phyloP scores from a whole-genome alignment of 768 basidiomycete species.

The Phylloporus arenicola region DNA sequence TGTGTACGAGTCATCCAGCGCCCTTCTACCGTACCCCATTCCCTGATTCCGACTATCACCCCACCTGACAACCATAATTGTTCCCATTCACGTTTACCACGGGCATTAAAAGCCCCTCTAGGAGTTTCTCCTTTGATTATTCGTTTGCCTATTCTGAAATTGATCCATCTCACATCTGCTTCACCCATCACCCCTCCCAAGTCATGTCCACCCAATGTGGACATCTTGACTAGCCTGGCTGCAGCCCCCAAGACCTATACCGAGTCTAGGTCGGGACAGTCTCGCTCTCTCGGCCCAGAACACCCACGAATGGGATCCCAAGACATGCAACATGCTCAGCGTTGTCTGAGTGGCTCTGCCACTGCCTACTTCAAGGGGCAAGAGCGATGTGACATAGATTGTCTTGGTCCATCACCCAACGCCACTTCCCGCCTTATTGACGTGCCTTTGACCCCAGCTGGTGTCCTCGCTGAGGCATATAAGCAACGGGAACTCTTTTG shows the following conservation, averaged over 20 bases:
- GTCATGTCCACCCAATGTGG: slow-evolving; percentile 22
- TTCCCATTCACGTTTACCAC: slow-evolving; percentile 17
- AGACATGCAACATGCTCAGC: slow-evolving; percentile 29
- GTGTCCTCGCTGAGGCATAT: slow-evolving; percentile 44
- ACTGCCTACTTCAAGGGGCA: slow-evolving; percentile 16
- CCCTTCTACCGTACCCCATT: too few relatives aligned
- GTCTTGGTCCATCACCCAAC: too few relatives aligned
- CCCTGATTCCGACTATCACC: too few relatives aligned
- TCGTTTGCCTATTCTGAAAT: neutral
- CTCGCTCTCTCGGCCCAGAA: slow-evolving; percentile 7
- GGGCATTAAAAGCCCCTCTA: slow-evolving; percentile 34
- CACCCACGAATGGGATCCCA: slow-evolving; percentile 11
- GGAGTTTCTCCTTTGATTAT: slow-evolving; percentile 20
- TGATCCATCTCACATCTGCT: slow-evolving; percentile 12
- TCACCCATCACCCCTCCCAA: slow-evolving; percentile 16
- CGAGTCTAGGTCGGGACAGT: slow-evolving; percentile 13
- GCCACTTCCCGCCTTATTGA: too few relatives aligned
- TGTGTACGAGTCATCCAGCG: too few relatives aligned
- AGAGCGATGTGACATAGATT: too few relatives aligned
- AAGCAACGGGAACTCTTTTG: slow-evolving; percentile 36
- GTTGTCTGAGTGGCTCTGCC: slow-evolving; percentile 24
- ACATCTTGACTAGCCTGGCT: slow-evolving; percentile 13
- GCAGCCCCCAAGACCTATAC: slow-evolving; percentile 4
- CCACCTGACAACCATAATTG: slow-evolving; percentile 8
- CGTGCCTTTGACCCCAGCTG: slow-evolving; percentile 35